phyloP scores from a whole-genome alignment of 2,329 filamentous ascomycete genomes.

The Coleophoma eucalyptorum region DNA sequence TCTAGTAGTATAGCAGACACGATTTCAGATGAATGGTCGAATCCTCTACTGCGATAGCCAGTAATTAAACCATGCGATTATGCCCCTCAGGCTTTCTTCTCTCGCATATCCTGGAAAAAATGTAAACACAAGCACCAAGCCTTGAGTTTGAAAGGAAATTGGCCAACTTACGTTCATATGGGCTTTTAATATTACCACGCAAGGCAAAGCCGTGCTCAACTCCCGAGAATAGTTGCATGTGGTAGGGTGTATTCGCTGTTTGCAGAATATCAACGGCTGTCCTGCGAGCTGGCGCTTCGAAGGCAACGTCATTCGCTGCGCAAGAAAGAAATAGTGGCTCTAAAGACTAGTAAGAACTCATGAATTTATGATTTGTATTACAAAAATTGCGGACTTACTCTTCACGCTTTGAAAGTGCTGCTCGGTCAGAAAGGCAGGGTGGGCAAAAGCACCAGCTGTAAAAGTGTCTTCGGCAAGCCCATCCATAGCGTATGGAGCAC shows the following conservation, averaged over 20 bases:
- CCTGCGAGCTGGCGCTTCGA: conserved; percentile 32
- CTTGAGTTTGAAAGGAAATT: neutral
- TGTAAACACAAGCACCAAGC: neutral
- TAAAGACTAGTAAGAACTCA: conserved; percentile 3
- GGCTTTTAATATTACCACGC: conserved; percentile 44
- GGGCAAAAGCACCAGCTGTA: conserved; percentile 43
- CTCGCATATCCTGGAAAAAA: neutral
- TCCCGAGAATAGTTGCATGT: conserved; percentile 58
- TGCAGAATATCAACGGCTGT: conserved; percentile 39
- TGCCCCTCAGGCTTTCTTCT: neutral
- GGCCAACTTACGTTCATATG: conserved; percentile 31
- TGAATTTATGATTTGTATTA: conserved; percentile 1
- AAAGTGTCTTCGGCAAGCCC: conserved; percentile 33
- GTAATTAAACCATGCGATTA: too few species aligned
- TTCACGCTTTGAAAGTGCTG: conserved; percentile 36
- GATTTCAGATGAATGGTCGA: too few species aligned
- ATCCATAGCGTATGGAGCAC: conserved; percentile 40
- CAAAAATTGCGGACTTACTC: conserved; percentile 14
- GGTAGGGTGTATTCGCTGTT: conserved; percentile 43
- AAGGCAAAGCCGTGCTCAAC: conserved; percentile 63
- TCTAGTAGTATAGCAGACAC: neutral
- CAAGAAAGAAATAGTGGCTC: conserved; percentile 43
- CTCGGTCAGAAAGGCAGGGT: conserved; percentile 46
- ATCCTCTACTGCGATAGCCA: too few species aligned
- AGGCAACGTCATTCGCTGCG: conserved; percentile 40